phyloP scores from a whole-genome alignment of 768 basidiomycete genomes.

The Kwoniella mangroviensis region DNA sequence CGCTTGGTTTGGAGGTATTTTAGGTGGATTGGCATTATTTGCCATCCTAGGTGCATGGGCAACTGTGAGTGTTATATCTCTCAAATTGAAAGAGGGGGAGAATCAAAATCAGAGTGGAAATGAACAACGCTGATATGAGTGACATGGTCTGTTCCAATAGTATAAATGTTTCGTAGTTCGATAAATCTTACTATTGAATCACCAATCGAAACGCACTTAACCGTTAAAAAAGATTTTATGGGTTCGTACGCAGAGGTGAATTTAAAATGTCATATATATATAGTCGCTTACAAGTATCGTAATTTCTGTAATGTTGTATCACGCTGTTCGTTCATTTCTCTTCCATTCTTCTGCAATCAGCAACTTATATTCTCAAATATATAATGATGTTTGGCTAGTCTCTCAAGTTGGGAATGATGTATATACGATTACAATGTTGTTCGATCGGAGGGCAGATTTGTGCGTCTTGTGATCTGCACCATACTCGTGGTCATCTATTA shows the following conservation, averaged over 20 bases:
- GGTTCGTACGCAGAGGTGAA: too few species aligned
- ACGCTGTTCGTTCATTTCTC: too few species aligned
- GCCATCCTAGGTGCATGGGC: conserved; percentile 69
- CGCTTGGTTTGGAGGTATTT: conserved; percentile 86
- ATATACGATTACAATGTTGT: too few species aligned
- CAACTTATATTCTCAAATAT: too few species aligned
- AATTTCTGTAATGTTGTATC: not conserved
- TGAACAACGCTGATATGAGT: not conserved
- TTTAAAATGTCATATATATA: too few species aligned
- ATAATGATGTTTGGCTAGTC: too few species aligned
- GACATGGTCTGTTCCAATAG: not conserved
- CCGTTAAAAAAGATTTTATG: too few species aligned
- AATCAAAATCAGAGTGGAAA: not conserved
- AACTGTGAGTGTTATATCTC: conserved; percentile 40
- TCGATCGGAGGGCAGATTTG: too few species aligned
- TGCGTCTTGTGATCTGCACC: too few species aligned
- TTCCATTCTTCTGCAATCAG: not conserved
- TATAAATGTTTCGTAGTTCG: conserved; percentile 30
- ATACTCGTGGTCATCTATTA: not conserved
- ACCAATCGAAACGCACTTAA: too few species aligned
- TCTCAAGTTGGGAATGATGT: too few species aligned
- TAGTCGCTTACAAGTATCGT: too few species aligned
- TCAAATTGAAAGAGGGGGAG: not conserved
- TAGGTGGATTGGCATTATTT: conserved; percentile 77
- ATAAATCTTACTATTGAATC: not conserved